Percentiles rank a stretch among this genome's conserved stretches.
phyloP scores from a whole-genome alignment of 768 basidiomycete species.

The Cantharellus cinnabarinus region DNA sequence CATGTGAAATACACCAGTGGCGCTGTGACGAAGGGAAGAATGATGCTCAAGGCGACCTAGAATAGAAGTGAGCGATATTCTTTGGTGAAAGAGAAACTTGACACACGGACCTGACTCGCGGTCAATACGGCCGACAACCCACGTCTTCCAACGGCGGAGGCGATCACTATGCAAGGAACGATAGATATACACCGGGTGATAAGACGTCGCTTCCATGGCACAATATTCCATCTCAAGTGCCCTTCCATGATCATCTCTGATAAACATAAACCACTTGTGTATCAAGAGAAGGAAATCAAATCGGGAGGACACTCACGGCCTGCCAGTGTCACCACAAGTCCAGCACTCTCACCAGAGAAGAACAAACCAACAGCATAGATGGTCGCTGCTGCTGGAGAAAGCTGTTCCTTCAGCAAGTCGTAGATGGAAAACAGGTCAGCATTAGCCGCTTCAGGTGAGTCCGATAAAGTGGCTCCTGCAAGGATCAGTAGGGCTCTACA shows the following conservation, averaged over 20 bases:
- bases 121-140: conserved; percentile 25
- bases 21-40: conserved; percentile 21
- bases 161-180: conserved; percentile 21
- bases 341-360: conserved; percentile 23
- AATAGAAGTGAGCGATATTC: neutral
- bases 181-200: conserved; percentile 23
- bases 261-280: neutral
- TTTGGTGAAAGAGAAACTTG: neutral
- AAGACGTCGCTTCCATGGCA: conserved; percentile 21
- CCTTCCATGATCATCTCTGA: conserved; percentile 23
- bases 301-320: conserved; percentile 12
- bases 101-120: conserved; percentile 16
- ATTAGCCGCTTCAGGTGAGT: conserved; percentile 10
- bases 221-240: conserved; percentile 23
- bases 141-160: conserved; percentile 18
- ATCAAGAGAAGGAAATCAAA: neutral
- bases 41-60: conserved; percentile 20
- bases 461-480: conserved; percentile 23
- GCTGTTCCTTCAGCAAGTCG: conserved; percentile 16
- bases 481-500: conserved; percentile 17
- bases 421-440: conserved; percentile 23
- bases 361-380: conserved; percentile 27
- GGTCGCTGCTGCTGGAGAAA: conserved; percentile 20
- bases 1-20: conserved; percentile 19
- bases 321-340: conserved; percentile 23